These are phyloP conservation scores for Ganoderma boninense DNA, from an alignment of 1,284 basidiomycete species.

Conservation along the genomic window DNA sequence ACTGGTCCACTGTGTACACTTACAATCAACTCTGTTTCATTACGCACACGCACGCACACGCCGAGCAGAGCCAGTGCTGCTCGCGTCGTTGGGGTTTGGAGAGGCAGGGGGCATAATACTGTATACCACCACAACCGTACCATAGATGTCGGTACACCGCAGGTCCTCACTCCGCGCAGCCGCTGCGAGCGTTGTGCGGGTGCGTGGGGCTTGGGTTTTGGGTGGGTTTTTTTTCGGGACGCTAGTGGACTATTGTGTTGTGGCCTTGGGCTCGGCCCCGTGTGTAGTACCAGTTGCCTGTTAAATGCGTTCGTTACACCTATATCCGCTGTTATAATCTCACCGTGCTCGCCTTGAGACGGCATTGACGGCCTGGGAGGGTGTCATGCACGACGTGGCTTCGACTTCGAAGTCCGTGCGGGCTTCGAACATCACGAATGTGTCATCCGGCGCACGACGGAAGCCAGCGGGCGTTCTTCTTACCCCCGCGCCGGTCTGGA, in stretches of 20 bases:
- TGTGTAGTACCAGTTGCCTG: constrained; percentile 7
- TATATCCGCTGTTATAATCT: constrained; percentile 11
- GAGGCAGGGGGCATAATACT: neutral
- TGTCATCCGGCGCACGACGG: constrained; percentile 9
- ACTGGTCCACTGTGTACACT: constrained; percentile 18
- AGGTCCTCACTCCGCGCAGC: neutral
- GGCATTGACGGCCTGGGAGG: neutral
- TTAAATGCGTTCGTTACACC: constrained; percentile 2
- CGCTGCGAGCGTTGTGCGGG: constrained; percentile 6
- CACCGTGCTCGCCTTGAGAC: neutral
- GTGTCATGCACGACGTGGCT: neutral
- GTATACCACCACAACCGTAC: constrained; percentile 5
- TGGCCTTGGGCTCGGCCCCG: constrained; percentile 5
- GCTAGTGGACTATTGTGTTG: neutral
- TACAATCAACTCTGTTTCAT: constrained; percentile 24
- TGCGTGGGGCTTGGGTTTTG: neutral
- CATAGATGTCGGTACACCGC: neutral
- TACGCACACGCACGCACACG: constrained; percentile 14
- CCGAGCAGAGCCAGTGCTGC: neutral
- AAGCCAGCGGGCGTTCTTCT: constrained; percentile 3
- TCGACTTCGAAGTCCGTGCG: neutral
- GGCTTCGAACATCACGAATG: constrained; percentile 9
- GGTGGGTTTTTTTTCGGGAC: neutral
- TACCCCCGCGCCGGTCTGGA: constrained; percentile 11
- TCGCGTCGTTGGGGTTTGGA: neutral